A percentile compares a stretch with the other conserved stretches of the same genome.
Evolutionary conservation across 1,284 basidiomycete species (phyloP).

Genomic region (Abortiporus biennis): DNA sequence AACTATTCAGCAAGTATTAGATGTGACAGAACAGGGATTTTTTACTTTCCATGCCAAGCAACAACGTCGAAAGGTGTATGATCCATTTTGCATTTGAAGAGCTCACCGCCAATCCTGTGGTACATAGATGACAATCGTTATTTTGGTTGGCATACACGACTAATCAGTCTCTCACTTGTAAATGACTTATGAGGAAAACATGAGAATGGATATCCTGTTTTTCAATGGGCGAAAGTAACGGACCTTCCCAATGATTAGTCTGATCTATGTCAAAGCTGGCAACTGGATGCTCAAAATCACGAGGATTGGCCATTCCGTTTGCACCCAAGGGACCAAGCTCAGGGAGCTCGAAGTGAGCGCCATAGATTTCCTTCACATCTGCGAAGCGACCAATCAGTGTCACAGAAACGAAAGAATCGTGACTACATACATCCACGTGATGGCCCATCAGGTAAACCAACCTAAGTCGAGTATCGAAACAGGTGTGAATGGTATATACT

Average conservation of each 20-base stretch:
- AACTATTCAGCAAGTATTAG: too few species aligned
- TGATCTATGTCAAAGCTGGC: constrained; percentile 62
- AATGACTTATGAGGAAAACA: not conserved
- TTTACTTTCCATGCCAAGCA: constrained; percentile 62
- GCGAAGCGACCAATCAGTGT: not conserved
- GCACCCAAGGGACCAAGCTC: constrained; percentile 64
- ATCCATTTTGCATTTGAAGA: constrained; percentile 51
- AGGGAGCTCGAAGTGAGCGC: constrained; percentile 58
- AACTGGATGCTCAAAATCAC: constrained; percentile 60
- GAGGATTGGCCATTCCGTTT: constrained; percentile 53
- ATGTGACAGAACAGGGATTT: too few species aligned
- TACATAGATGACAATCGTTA: not conserved
- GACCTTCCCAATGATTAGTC: constrained; percentile 51
- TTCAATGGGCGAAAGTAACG: too few species aligned
- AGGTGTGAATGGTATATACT: too few species aligned
- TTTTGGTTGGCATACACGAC: constrained; percentile 19
- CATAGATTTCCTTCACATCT: constrained; percentile 48
- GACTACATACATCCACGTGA: constrained; percentile 39
- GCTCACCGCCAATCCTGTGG: constrained; percentile 51
- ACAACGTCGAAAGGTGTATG: constrained; percentile 74
- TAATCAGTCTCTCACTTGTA: constrained; percentile 50
- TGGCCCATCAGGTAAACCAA: constrained; percentile 49
- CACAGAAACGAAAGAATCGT: not conserved
- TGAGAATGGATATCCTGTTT: not conserved
- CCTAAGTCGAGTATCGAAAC: too few species aligned